Percentiles rank a stretch among this genome's conserved stretches.
These are phyloP conservation scores for Exophiala dermatitidis DNA, from an alignment of 2,329 filamentous ascomycete species.

Conservation along the genomic window DNA sequence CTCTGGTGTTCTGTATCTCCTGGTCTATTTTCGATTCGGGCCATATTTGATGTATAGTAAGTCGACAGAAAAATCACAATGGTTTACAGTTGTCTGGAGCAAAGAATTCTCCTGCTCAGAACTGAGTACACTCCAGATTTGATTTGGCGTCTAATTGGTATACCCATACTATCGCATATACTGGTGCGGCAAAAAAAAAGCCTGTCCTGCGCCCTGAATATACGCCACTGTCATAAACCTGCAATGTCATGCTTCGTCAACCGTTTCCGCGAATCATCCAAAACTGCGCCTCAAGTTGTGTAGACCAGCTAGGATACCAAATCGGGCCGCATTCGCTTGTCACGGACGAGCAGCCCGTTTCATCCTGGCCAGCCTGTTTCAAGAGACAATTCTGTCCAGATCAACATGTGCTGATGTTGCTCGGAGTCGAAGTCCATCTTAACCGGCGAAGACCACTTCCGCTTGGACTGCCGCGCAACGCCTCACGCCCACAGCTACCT, in stretches of 20 bases:
- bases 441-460: conserved; percentile 16
- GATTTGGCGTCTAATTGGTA: no score
- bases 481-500: conserved; percentile 41
- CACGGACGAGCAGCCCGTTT: not conserved
- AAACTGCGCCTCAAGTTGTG: not conserved
- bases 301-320: not conserved
- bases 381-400: not conserved
- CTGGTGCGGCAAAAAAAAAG: no score
- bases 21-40: no score
- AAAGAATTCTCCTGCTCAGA: no score
- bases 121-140: no score
- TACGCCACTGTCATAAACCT: not conserved
- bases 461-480: conserved; percentile 29
- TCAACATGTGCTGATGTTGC: conserved; percentile 16
- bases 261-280: not conserved
- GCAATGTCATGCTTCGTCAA: not conserved
- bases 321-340: not conserved
- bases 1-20: not conserved
- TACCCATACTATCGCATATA: no score
- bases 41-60: no score
- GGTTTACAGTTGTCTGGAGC: no score
- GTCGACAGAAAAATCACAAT: no score
- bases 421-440: conserved; percentile 18
- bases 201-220: no score
- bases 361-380: not conserved